Percentiles rank a stretch among this genome's conserved stretches.
These are phyloP conservation scores for Arthrinium phaeospermum DNA, from an alignment of 2,329 filamentous ascomycete genomes.

Conservation along the genomic window DNA sequence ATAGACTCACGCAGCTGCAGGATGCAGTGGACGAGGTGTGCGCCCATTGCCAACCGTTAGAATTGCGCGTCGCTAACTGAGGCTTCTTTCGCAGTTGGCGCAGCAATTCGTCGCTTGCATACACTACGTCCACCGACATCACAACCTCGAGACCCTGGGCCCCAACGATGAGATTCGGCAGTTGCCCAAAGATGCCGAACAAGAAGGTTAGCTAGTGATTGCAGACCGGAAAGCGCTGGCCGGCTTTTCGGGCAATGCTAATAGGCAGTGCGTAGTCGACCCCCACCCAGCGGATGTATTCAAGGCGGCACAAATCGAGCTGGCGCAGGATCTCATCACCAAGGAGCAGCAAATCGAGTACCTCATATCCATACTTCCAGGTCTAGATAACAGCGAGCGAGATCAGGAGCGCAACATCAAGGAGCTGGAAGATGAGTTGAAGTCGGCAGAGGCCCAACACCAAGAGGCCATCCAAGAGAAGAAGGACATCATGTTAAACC, in stretches of 20 bases:
- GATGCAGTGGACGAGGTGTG: slow-evolving; percentile 81
- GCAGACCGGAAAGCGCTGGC: not conserved
- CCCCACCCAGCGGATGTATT: slow-evolving; percentile 69
- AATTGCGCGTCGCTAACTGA: not conserved
- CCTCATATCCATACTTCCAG: slow-evolving; percentile 76
- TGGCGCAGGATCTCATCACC: slow-evolving; percentile 76
- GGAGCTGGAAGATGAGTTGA: slow-evolving; percentile 69
- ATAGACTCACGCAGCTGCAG: slow-evolving; percentile 82
- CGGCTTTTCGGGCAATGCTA: slow-evolving; percentile 14
- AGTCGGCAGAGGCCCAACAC: slow-evolving; percentile 65
- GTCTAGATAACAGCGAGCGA: slow-evolving; percentile 77
- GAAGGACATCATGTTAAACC: slow-evolving; percentile 62
- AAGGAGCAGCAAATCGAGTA: slow-evolving; percentile 86
- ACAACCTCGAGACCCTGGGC: slow-evolving; percentile 67
- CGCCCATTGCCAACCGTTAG: not conserved
- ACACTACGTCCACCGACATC: slow-evolving; percentile 70
- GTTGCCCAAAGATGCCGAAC: slow-evolving; percentile 59
- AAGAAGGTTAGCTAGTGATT: slow-evolving; percentile 54
- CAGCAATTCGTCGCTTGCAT: slow-evolving; percentile 72
- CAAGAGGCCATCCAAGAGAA: slow-evolving; percentile 69
- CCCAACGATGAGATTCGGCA: slow-evolving; percentile 65
- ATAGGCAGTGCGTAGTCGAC: slow-evolving; percentile 53
- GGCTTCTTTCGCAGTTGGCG: slow-evolving; percentile 56
- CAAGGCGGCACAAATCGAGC: slow-evolving; percentile 70
- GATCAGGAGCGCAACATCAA: slow-evolving; percentile 74